Evolutionary conservation across 2,329 filamentous ascomycete species (phyloP), one percentile per base, ranked within the genome.

Genomic region (Alternaria postmessia): DNA sequence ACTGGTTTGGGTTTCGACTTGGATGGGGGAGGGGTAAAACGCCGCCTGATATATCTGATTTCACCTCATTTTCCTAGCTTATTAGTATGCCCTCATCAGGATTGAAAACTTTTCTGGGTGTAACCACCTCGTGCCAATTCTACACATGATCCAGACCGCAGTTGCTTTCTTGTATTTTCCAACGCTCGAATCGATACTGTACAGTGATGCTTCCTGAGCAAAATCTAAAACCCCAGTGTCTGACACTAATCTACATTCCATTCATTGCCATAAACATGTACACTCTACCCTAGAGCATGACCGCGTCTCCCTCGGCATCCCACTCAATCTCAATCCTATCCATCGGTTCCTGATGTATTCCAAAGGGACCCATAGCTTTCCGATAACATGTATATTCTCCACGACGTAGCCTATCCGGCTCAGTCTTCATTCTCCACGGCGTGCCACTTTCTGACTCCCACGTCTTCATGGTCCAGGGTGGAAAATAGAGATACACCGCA

Each of bases 401-500:
- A 7, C 8, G 30, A 22, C 7, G 30, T 20, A 57, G 26, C 26
- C 22, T 22, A n/a, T 38, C 30, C 20, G 8, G n/a, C 11, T 59
- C 55, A 12, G 20, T 22, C 36, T 22, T 57, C 41, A 66, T 26
- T 7, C n/a, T 30, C 63, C 61, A 66, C n/a, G 63, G 63, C 16
- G 58, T 39, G 5, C 61, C 49, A 22, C 56, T 53, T 1, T 26
- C 6, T 32, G 57, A 30, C 12, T 52, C 43, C 61, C 61, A 62
- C 4, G 63, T 64, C 41, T n/a, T 42, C 38, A 64, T 18, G 16
- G 22, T n/a, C 18, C 57, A 57, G 1, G 43, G 48, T 8, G 61
- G 63, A 30, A 63, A 62, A 39, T 62, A 64, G 22, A 66, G 38
- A 28, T 57, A 59, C 32, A 66, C 16, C 20, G 30, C 58, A 3